phyloP scores from a whole-genome alignment of 1,139 yeast species.

The Taphrina communis region DNA sequence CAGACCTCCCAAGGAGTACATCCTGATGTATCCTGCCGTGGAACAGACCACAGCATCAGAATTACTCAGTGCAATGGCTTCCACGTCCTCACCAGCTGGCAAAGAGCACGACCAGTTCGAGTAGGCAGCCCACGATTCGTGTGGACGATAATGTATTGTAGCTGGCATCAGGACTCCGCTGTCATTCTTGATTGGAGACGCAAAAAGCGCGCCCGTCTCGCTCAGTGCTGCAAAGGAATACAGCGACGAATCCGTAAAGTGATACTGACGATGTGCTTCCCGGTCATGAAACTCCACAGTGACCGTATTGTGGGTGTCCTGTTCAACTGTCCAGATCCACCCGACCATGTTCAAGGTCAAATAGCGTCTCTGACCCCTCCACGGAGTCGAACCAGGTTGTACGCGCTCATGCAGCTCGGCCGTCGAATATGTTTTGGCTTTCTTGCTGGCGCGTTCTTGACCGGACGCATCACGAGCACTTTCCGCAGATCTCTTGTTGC shows the following conservation, averaged over 20 bases:
- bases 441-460: slow-evolving; percentile 14
- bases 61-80: slow-evolving; percentile 61
- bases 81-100: slow-evolving; percentile 54
- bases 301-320: slow-evolving; percentile 66
- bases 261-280: slow-evolving; percentile 78
- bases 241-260: slow-evolving; percentile 73
- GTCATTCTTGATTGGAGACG: slow-evolving; percentile 36
- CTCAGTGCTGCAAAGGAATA: slow-evolving; percentile 80
- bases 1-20: slow-evolving; percentile 63
- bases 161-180: slow-evolving; percentile 40
- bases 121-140: slow-evolving; percentile 50
- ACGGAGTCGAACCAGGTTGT: slow-evolving; percentile 87
- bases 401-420: slow-evolving; percentile 54
- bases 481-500: slow-evolving; percentile 27
- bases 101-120: slow-evolving; percentile 52
- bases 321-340: slow-evolving; percentile 78
- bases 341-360: slow-evolving; percentile 72
- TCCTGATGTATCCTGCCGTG: too few species aligned
- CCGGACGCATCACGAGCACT: slow-evolving; percentile 8
- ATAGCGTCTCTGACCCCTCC: slow-evolving; percentile 72
- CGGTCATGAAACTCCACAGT: slow-evolving; percentile 88
- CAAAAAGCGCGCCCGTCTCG: slow-evolving; percentile 46
- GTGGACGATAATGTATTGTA: slow-evolving; percentile 57
- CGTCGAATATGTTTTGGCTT: slow-evolving; percentile 25
- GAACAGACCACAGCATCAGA: slow-evolving; percentile 62